Base-by-base conservation (phyloP, 106 monocot species). In the Hemerocallis citrina region DNA sequence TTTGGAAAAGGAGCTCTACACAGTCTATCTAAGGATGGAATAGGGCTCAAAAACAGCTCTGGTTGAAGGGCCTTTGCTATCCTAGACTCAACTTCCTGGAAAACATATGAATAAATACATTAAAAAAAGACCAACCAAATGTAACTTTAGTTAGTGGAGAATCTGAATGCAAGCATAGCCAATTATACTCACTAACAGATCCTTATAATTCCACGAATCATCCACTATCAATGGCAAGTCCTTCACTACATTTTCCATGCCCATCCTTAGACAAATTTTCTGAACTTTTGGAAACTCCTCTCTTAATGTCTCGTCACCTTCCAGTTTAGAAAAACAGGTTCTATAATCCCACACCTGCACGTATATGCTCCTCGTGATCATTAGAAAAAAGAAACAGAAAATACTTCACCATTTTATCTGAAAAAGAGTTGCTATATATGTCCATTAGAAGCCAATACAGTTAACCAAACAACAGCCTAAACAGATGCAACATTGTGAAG, bases 171-270 rank as follows among this genome's bases (percentile, higher is more conserved):
- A 49, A 11, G 3, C 30, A 29, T 16, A 50, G 19, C 14, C 35
- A 49, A 36, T 3, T 30, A 52, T 43, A 65, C 76, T 30, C 16
- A 77, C 76, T 65, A 77, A 36, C 28, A 70, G 35, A 66, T 77
- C 76, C 52, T 39, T 34, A 27, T 77, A 77, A 50, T 38, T 77
- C 70, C 76, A 77, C 4, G 71, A 59, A 59, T 65, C 76, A 66
- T 77, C 65, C 14, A 65, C 51, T 12, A 77, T 65, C 30, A 24
- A 71, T 27, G 50, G 38, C 59, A 77, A 42, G 44, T 77, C 70
- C 22, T 77, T 77, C 16, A 77, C 52, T 34, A 77, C 76, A 61
- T 51, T 77, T 41, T 77, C 76, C 22, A 34, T 60, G 52, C 65
- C 40, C 70, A 77, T 70, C 5, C 54, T 36, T 45, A 77, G 31